Evolutionary conservation across 2,329 filamentous ascomycete species (phyloP).

Genomic region (Aphanocladium album): DNA sequence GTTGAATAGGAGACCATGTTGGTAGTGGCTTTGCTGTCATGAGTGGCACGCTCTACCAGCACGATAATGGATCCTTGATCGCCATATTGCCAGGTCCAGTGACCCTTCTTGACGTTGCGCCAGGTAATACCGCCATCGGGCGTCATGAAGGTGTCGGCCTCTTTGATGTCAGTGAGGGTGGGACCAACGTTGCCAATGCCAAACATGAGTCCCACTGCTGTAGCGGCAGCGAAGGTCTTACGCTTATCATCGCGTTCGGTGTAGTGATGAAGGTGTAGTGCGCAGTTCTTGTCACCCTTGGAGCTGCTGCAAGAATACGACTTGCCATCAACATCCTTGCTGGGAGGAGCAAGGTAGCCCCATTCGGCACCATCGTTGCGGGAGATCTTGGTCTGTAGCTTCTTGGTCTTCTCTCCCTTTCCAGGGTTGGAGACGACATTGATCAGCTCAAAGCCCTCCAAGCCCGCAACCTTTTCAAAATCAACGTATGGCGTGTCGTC

Average conservation of each 20-base stretch:
- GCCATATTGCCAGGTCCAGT: constrained; percentile 90
- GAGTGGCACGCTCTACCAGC: constrained; percentile 67
- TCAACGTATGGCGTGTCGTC: constrained; percentile 76
- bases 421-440: constrained; percentile 77
- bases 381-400: constrained; percentile 83
- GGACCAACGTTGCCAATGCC: constrained; percentile 85
- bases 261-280: constrained; percentile 90
- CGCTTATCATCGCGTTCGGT: constrained; percentile 79
- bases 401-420: constrained; percentile 73
- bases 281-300: constrained; percentile 62
- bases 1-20: constrained; percentile 68
- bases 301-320: constrained; percentile 61
- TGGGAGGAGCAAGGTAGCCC: constrained; percentile 69
- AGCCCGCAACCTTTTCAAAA: constrained; percentile 89
- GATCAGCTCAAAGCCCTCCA: constrained; percentile 85
- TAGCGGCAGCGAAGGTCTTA: constrained; percentile 82
- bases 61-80: constrained; percentile 93
- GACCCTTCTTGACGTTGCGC: constrained; percentile 79
- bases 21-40: constrained; percentile 64
- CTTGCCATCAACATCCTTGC: constrained; percentile 65
- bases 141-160: constrained; percentile 87
- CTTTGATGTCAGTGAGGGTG: constrained; percentile 58
- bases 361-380: constrained; percentile 95
- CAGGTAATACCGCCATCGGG: constrained; percentile 86
- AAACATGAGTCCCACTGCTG: constrained; percentile 86